Conservation (phyloP, 2,329 filamentous ascomycete genomes). For the Aspergillus quadricinctus region DNA sequence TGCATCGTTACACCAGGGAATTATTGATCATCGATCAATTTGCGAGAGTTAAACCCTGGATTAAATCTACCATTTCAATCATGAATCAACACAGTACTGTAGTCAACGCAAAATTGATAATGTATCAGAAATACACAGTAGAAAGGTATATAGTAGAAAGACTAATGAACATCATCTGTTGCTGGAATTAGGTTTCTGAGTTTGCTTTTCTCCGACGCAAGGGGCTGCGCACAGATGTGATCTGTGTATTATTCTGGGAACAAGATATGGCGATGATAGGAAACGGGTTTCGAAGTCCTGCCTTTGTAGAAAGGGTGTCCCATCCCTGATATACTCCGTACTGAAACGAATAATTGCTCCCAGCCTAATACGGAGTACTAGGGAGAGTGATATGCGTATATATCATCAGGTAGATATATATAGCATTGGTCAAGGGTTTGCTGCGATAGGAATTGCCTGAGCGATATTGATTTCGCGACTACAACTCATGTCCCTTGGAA, state of each 20-base stretch:
- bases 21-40: background rate
- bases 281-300: background rate
- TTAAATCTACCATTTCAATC: background rate
- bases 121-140: background rate
- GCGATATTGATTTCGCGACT: background rate
- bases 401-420: background rate
- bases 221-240: background rate
- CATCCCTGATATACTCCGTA: background rate
- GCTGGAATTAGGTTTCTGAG: background rate
- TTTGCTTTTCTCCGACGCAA: background rate
- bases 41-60: background rate
- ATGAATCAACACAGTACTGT: too few relatives aligned
- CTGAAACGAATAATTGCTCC: background rate
- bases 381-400: background rate
- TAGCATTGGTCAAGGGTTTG: background rate
- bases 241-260: background rate
- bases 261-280: background rate
- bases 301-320: background rate
- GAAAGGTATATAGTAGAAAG: background rate
- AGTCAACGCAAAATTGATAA: background rate
- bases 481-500: conserved; percentile 5
- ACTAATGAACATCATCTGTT: background rate
- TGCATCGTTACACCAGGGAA: background rate
- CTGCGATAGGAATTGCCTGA: too few relatives aligned
- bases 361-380: background rate